Base-by-base conservation (phyloP, 306 rosid species). In the Pyrus communis region DNA sequence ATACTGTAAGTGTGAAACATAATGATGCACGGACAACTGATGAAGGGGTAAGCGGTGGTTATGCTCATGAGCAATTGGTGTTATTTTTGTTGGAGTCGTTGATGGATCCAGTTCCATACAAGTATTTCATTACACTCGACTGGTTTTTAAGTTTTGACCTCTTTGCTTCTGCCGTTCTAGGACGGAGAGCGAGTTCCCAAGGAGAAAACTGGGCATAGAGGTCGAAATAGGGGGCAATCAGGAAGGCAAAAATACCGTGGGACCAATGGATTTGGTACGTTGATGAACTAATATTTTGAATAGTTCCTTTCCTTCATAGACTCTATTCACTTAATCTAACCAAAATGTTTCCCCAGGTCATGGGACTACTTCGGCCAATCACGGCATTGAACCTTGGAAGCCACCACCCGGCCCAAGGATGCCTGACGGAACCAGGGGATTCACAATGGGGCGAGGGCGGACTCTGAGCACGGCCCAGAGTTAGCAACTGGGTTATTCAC, bases 381-480 rank as follows among this genome's bases (percentile, higher is more conserved):
- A 88, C 82, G 69, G 88, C 11, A 70, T 38, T 0, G 97, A 96
- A 85, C 79, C 84, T 33, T 85, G 93, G 4, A 96, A 88, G 84
- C 99, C 98, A 5, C 99, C 98, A 22, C 99, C 98, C 1, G 99
- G 98, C 40, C 99, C 99, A 9, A 91, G 75, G 82, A 96, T 96
- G 99, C 99, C 99, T 0, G 97, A 96, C 70, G 99, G 99, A 82
- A 92, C 99, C 12, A 79, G 93, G 69, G 99, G 99, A 81, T 96
- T 96, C 79, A 81, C 98, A 18, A 78, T 92, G 75, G 99, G 99
- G 49, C 96, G 99, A n/a, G 99, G 98, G 73, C 92, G 98, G 67
- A 87, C 90, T 73, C 85, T 74, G 25, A 80, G 64, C 61, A 69
- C 90, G 19, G 43, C 78, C 60, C 89, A 87, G 45, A 89, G 70